Percentiles rank a stretch among this genome's conserved stretches.
phyloP scores from a whole-genome alignment of 768 basidiomycete species.

The Royoungia palumana region DNA sequence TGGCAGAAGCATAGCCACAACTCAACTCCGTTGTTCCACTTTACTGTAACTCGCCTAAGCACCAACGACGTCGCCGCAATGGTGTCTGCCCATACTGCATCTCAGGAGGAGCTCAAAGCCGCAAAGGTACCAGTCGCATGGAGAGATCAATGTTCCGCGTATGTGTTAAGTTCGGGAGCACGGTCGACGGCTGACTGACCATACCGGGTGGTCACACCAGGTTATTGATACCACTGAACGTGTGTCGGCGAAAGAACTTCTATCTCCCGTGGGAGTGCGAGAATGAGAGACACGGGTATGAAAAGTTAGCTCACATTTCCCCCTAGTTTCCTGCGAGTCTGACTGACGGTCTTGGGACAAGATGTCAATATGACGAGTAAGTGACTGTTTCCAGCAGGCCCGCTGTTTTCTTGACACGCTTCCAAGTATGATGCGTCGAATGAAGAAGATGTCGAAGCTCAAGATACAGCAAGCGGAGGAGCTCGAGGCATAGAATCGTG shows the following conservation, averaged over 20 bases:
- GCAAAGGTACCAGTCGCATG: slow-evolving; percentile 74
- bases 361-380: slow-evolving; percentile 95
- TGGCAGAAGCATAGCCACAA: slow-evolving; percentile 19
- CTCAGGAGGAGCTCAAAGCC: slow-evolving; percentile 77
- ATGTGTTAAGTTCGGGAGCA: slow-evolving; percentile 32
- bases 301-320: slow-evolving; percentile 54
- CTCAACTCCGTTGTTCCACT: not conserved
- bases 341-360: slow-evolving; percentile 29
- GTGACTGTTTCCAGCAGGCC: slow-evolving; percentile 30
- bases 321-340: not conserved
- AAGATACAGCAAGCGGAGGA: slow-evolving; percentile 49
- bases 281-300: slow-evolving; percentile 80
- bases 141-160: slow-evolving; percentile 93
- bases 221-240: slow-evolving; percentile 81
- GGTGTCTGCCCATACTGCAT: slow-evolving; percentile 75
- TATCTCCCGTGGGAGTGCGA: slow-evolving; percentile 95
- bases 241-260: slow-evolving; percentile 71
- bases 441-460: slow-evolving; percentile 78
- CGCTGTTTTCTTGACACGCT: not conserved
- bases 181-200: no score
- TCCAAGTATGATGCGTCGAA: slow-evolving; percentile 77
- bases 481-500: slow-evolving; percentile 28
- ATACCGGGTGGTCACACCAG: slow-evolving; percentile 36
- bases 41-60: not conserved
- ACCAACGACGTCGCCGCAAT: slow-evolving; percentile 34